Evolutionary conservation across 2,329 filamentous ascomycete species (phyloP), one percentile per base, ranked within the genome.

Genomic region (Blastomyces silverae): DNA sequence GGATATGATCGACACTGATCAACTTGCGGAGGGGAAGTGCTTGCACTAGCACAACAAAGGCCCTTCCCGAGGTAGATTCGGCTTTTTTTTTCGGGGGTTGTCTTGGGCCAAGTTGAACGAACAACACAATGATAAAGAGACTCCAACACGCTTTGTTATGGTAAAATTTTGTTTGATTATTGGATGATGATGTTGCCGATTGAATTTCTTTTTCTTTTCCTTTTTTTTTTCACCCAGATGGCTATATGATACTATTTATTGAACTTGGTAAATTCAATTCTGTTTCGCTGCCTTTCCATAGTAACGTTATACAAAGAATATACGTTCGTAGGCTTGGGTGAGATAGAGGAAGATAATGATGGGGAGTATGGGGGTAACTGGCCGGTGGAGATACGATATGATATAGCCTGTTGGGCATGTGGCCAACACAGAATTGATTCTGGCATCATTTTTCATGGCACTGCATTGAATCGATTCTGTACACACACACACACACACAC

Each of bases 41-140:
- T 56, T 6, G 31, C 17, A 56, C 6, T 28, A 8, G 28, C 20
- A 4, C 17, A 11, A 4, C 34, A 39, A n/a, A 17, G 55, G 55
- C 11, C 8, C 8, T 56, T 57, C 31, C 53, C 31, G 53, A 57
- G 53, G 53, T n/a, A 57, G 28, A 56, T 37, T 56, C 53, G 53
- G 53, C 20, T 22, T 57, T 20, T 44, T 20, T 44, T 34, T 34
- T 34, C 7, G 34, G 34, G 20, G 52, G 52, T n/a, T n/a, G 25
- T 8, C 52, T 31, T 34, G 25, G 1, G 52, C 11, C 28, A 28
- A 52, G 0, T 10, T 52, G 48, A 52, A 28, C 11, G 34, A 28
- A 13, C 11, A 52, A 5, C 48, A 28, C 48, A 28, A 52, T n/a
- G n/a, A 20, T 22, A 7, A 11, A 15, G 52, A 34, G 31, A 34